Conservation (phyloP, 2,329 filamentous ascomycete species). For the Taxawa tesnikishii region DNA sequence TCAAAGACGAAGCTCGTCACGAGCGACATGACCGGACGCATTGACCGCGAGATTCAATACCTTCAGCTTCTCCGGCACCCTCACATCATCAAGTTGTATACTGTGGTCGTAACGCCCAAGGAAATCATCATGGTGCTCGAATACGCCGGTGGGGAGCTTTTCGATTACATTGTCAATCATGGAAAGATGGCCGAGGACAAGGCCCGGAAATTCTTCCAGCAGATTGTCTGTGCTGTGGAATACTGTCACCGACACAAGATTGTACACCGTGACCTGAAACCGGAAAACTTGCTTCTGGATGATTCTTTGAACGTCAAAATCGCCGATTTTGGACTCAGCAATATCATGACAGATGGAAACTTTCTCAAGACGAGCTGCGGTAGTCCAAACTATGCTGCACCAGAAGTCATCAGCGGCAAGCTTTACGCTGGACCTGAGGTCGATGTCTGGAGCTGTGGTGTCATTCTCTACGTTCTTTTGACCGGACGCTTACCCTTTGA, state of each 20-base stretch:
- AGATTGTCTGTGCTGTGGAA: constrained; percentile 96
- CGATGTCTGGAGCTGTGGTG: constrained; percentile 85
- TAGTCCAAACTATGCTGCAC: constrained; percentile 94
- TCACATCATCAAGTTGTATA: constrained; percentile 98
- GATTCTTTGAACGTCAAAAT: constrained; percentile 97
- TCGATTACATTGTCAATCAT: constrained; percentile 94
- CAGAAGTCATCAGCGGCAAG: constrained; percentile 96
- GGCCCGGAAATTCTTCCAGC: constrained; percentile 96
- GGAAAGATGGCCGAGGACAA: constrained; percentile 83
- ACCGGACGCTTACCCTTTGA: constrained; percentile 75
- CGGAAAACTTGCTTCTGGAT: constrained; percentile 90
- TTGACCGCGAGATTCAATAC: constrained; percentile 97
- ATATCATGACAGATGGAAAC: constrained; percentile 99
- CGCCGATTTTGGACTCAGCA: constrained; percentile 94
- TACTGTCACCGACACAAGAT: constrained; percentile 99
- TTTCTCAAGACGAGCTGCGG: constrained; percentile 98
- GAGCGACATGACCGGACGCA: constrained; percentile 92
- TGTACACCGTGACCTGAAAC: constrained; percentile 93
- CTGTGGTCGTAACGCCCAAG: constrained; percentile 84
- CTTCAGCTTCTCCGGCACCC: constrained; percentile 89
- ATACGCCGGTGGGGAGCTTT: constrained; percentile 90
- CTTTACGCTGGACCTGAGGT: constrained; percentile 95
- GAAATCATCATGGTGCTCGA: constrained; percentile 99
- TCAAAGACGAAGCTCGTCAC: constrained; percentile 91
- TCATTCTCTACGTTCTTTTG: constrained; percentile 54